Evolutionary conservation across 345 rosid species (phyloP).

Genomic region (Mallotus nudiflorus): DNA sequence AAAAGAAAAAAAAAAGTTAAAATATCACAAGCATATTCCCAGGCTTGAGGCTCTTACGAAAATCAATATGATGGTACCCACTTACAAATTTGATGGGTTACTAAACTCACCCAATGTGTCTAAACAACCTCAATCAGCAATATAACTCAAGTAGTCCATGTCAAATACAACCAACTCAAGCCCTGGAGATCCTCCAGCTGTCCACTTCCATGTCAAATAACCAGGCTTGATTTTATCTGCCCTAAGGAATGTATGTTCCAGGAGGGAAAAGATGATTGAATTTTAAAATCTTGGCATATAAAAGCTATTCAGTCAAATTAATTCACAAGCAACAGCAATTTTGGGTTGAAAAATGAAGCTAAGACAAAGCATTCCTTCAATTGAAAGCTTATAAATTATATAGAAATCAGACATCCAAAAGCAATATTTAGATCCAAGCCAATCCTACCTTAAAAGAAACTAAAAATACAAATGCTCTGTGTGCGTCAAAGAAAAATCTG

Average conservation of each 20-base stretch:
- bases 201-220: conserved; percentile 25
- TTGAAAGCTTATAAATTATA: conserved; percentile 10
- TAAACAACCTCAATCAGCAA: too few species aligned
- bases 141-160: too few species aligned
- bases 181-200: conserved; percentile 33
- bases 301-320: background rate
- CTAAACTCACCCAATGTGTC: too few species aligned
- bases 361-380: conserved; percentile 10
- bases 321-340: background rate
- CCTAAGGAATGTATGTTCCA: background rate
- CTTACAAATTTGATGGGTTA: too few species aligned
- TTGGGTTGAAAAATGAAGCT: background rate
- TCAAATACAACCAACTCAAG: too few species aligned
- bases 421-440: conserved; percentile 13
- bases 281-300: background rate
- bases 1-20: too few species aligned
- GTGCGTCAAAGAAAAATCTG: conserved; percentile 60
- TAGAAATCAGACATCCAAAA: conserved; percentile 4
- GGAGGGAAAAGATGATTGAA: background rate
- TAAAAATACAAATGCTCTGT: conserved; percentile 36
- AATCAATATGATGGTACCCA: too few species aligned
- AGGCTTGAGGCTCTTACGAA: too few species aligned
- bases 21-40: too few species aligned
- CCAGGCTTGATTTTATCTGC: conserved; percentile 22
- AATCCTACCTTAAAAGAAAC: conserved; percentile 51